These are phyloP conservation scores for Teunomyces lycoperdinae DNA, from an alignment of 805 yeast species.

Conservation along the genomic window DNA sequence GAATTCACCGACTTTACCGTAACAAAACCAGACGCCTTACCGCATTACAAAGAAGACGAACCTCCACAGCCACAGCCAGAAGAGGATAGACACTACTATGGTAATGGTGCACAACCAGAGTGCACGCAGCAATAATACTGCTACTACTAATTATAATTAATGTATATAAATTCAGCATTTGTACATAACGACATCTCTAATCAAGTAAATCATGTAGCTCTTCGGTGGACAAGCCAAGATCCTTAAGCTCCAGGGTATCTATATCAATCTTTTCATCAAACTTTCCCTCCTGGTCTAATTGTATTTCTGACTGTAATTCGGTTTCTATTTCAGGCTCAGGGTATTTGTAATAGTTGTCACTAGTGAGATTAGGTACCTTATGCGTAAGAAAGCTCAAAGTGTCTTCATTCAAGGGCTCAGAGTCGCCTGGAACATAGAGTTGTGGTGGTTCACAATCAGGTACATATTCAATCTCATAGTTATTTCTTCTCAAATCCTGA, in stretches of 20 bases:
- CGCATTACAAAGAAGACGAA: conserved; percentile 25
- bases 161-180: conserved; percentile 8
- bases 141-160: not conserved
- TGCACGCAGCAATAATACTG: conserved; percentile 28
- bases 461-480: conserved; percentile 46
- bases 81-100: conserved; percentile 12
- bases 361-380: conserved; percentile 16
- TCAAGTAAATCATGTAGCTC: conserved; percentile 38
- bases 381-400: conserved; percentile 23
- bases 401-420: conserved; percentile 36
- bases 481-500: not conserved
- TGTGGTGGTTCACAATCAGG: conserved; percentile 38
- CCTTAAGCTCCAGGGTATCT: conserved; percentile 10
- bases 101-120: conserved; percentile 28
- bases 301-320: conserved; percentile 12
- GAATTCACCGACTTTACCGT: conserved; percentile 34
- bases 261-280: conserved; percentile 2
- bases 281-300: conserved; percentile 11
- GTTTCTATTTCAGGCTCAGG: conserved; percentile 10
- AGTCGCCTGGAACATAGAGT: conserved; percentile 44
- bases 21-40: conserved; percentile 23
- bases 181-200: conserved; percentile 14
- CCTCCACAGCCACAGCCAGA: conserved; percentile 10
- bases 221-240: conserved; percentile 29
- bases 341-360: conserved; percentile 13